Conservation (phyloP, 306 rosid genomes). For the Oemleria cerasiformis region DNA sequence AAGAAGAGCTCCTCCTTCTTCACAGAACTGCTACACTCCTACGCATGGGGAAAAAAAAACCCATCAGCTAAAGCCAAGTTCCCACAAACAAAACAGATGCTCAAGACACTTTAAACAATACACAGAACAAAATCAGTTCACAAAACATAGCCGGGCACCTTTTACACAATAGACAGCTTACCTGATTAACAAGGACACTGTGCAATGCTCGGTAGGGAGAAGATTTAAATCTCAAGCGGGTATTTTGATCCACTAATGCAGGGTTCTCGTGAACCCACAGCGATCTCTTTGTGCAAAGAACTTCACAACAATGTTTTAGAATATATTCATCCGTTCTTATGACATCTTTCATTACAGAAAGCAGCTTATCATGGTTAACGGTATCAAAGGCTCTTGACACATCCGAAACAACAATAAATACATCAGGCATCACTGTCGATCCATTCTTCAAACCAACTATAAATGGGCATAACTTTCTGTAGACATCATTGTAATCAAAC, state of each 20-base stretch:
- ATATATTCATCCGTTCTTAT: slow-evolving; percentile 44
- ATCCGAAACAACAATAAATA: slow-evolving; percentile 63
- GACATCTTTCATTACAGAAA: slow-evolving; percentile 48
- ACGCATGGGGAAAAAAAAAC: slow-evolving; percentile 20
- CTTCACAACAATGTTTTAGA: slow-evolving; percentile 51
- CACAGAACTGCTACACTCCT: slow-evolving; percentile 47
- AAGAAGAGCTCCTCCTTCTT: slow-evolving; percentile 39
- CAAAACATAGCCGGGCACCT: slow-evolving; percentile 1
- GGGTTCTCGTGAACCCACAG: slow-evolving; percentile 60
- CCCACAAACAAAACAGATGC: not conserved
- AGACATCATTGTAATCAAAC: slow-evolving; percentile 84
- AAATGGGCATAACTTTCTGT: slow-evolving; percentile 61
- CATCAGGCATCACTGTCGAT: slow-evolving; percentile 33
- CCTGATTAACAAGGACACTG: slow-evolving; percentile 63
- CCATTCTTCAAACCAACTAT: slow-evolving; percentile 44
- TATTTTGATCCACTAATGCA: slow-evolving; percentile 35
- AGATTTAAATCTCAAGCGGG: slow-evolving; percentile 31
- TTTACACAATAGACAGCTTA: slow-evolving; percentile 19
- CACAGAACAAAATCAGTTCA: not conserved
- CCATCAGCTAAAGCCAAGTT: slow-evolving; percentile 12
- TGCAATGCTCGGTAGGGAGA: slow-evolving; percentile 30
- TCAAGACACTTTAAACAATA: not conserved
- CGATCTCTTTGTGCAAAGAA: slow-evolving; percentile 52
- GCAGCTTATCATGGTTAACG: slow-evolving; percentile 73
- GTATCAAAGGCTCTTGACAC: slow-evolving; percentile 85